Conservation (phyloP, 2,329 filamentous ascomycete genomes). For the Fusarium denticulatum region DNA sequence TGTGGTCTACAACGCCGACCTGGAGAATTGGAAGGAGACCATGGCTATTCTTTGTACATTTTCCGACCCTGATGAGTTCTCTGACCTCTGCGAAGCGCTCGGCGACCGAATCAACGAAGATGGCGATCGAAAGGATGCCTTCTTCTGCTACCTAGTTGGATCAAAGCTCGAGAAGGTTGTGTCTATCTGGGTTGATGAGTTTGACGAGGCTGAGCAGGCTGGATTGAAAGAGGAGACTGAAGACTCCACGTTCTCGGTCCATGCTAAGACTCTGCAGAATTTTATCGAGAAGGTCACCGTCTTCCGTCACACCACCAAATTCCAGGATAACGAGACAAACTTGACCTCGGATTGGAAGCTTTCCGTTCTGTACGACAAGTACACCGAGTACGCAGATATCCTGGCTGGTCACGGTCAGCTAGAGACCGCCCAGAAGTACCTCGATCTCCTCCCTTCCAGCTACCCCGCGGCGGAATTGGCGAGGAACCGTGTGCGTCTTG, state of each 20-base stretch:
- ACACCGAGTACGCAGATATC: conserved; percentile 96
- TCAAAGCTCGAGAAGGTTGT: conserved; percentile 98
- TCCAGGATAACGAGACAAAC: conserved; percentile 79
- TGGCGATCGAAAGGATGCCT: conserved; percentile 86
- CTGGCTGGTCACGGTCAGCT: conserved; percentile 90
- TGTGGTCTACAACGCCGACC: conserved; percentile 93
- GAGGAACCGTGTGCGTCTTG: conserved; percentile 83
- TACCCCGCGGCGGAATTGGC: conserved; percentile 91
- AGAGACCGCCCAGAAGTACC: conserved; percentile 86
- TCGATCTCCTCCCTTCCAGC: conserved; percentile 82
- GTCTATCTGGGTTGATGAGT: conserved; percentile 89
- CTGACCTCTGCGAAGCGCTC: conserved; percentile 92
- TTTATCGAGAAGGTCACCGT: conserved; percentile 99
- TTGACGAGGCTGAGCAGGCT: conserved; percentile 83
- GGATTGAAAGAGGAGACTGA: conserved; percentile 74
- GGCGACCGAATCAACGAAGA: conserved; percentile 88
- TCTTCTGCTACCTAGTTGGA: conserved; percentile 95
- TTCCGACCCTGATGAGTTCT: conserved; percentile 88
- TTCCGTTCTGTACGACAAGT: conserved; percentile 88
- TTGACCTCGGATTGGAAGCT: conserved; percentile 89
- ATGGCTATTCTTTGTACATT: conserved; percentile 97
- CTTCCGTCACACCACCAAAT: conserved; percentile 93
- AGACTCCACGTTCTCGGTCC: conserved; percentile 89
- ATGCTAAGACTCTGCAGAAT: conserved; percentile 86
- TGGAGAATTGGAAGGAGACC: conserved; percentile 94